Base-by-base conservation (phyloP, 768 basidiomycete species). In the Leccinum fibrillosum region DNA sequence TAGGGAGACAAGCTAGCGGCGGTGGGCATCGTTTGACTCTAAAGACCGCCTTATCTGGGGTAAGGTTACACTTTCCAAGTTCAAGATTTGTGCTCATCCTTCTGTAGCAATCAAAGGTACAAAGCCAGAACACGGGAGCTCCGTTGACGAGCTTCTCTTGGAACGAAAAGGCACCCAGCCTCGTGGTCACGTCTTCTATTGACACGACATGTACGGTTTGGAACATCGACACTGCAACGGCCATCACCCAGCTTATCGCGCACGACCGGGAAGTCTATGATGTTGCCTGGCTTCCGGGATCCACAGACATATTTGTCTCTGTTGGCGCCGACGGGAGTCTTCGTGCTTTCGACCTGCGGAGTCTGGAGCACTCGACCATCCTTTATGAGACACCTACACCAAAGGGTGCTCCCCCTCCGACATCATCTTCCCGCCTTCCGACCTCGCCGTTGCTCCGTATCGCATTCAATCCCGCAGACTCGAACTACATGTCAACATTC, bases 121-220 rank as follows among this genome's bases (percentile, higher is more conserved):
- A 95, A 66, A 88, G 81, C 64, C 86, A 89, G 67, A 84, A 84
- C 49, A 86, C 85, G 30, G 89, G 89, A 4, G 94, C 97, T 4
- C 97, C 97, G 2, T 76, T 98, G 61, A 99, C 97, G 12, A 93
- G 89, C 71, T 97, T 99, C 75, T 94, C 94, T 0, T 99, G 97
- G 97, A 98, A 97, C 69, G 88, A 94, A 66, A 90, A 94, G 68
- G 81, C 89, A 0, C 94, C 96, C 1, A 87, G 86, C 61, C 84
- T 92, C 52, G 88, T 98, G 65, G 96, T 98, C 37, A 99, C 97
- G 6, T 95, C 96, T 23, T 97, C 94, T 8, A 96, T 98, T 66
- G 97, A 99, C 70, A 99, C 97, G 52, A 97, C 95, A 13, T 98
- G 96, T 72, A 98, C 97, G 2, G 90, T 98, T 23, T 99, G 97